phyloP scores from a whole-genome alignment of 805 yeast species.

The Saccharomyces mikatae region DNA sequence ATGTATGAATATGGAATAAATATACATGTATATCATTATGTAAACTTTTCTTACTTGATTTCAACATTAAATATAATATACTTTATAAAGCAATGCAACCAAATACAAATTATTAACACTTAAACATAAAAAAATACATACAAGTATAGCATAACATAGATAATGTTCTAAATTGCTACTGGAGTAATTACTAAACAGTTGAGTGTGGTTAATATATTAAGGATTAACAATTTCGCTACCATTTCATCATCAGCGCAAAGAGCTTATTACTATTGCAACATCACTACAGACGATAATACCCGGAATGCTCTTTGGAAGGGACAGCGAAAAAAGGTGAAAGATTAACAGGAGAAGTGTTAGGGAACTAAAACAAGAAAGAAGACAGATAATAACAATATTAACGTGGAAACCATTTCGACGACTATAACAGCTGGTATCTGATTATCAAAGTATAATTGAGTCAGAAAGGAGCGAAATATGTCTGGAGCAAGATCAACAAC shows the following conservation, averaged over 20 bases:
- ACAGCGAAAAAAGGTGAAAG: neutral
- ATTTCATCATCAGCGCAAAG: neutral
- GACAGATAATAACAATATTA: neutral
- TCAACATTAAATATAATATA: neutral
- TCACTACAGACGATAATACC: neutral
- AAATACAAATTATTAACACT: neutral
- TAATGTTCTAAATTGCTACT: no score
- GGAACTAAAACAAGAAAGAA: neutral
- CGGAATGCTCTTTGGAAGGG: neutral
- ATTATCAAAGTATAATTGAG: neutral
- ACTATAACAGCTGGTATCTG: slow-evolving; percentile 82
- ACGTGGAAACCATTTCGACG: neutral
- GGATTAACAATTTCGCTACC: neutral
- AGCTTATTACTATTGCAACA: neutral
- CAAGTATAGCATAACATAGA: neutral
- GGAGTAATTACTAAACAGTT: no score
- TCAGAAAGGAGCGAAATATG: neutral
- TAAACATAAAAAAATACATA: neutral
- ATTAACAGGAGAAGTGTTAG: neutral
- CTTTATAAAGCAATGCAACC: neutral
- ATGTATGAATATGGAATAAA: neutral
- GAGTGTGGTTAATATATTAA: no score
- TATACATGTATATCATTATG: neutral
- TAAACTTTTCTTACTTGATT: neutral
- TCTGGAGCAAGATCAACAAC: neutral